A percentile compares a stretch with the other conserved stretches of the same genome.
These are phyloP conservation scores for Collybia mongolica DNA, from an alignment of 768 basidiomycete species.

Conservation along the genomic window DNA sequence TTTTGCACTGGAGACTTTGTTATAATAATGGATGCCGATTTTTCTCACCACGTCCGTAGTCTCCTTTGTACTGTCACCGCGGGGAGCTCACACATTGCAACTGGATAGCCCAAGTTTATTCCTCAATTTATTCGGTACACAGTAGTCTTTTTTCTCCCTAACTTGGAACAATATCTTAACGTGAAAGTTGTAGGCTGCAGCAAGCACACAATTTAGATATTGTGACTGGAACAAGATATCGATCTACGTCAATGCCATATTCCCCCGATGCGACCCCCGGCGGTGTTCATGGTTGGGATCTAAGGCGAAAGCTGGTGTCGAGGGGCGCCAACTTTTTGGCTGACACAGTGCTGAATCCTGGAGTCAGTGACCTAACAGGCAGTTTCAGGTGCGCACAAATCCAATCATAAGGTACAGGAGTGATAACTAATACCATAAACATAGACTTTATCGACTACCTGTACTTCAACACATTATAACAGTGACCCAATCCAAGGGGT, in stretches of 20 bases:
- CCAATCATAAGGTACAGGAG: neutral
- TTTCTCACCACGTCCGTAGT: constrained; percentile 83
- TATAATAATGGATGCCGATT: constrained; percentile 97
- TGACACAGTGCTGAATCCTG: constrained; percentile 79
- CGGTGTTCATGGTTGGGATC: constrained; percentile 91
- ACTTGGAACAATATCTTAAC: neutral
- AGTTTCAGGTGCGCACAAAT: constrained; percentile 68
- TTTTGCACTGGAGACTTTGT: constrained; percentile 92
- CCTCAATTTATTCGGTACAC: constrained; percentile 86
- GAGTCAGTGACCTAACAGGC: constrained; percentile 88
- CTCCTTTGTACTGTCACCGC: neutral
- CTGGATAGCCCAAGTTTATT: constrained; percentile 84
- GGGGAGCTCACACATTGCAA: neutral
- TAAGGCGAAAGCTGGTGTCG: constrained; percentile 85
- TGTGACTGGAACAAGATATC: constrained; percentile 90
- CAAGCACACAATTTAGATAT: constrained; percentile 87
- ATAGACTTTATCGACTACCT: constrained; percentile 70
- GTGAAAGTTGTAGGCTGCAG: constrained; percentile 55
- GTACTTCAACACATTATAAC: constrained; percentile 84
- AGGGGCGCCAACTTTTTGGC: constrained; percentile 91
- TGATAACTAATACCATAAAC: neutral
- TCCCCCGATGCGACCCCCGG: constrained; percentile 66
- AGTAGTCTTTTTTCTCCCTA: neutral
- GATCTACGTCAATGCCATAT: constrained; percentile 56
- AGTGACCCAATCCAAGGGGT: constrained; percentile 82